phyloP scores from a whole-genome alignment of 805 yeast species.

The Komagataella kurtzmanii region DNA sequence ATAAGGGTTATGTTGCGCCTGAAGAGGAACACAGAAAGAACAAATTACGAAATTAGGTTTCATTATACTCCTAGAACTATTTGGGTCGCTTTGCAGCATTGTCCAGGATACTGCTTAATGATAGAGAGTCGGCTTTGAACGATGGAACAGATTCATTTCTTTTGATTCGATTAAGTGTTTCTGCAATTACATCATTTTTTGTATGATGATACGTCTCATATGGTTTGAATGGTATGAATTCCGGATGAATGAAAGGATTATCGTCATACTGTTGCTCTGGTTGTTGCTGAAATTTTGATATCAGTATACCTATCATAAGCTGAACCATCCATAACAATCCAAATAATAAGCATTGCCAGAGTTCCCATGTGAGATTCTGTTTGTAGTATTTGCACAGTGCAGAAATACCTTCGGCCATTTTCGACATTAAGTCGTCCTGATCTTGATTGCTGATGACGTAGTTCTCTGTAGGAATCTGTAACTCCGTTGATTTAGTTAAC shows the following conservation, averaged over 20 bases:
- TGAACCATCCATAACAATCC: background rate
- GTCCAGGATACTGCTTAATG: background rate
- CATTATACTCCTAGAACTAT: background rate
- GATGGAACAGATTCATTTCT: background rate
- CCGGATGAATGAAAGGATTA: background rate
- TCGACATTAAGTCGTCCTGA: background rate
- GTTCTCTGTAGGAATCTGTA: background rate
- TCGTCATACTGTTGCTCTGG: background rate
- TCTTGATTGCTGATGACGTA: background rate
- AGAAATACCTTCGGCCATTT: background rate
- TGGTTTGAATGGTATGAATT: background rate
- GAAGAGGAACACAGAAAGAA: conserved; percentile 39
- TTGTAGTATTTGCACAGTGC: background rate
- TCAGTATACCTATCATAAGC: background rate
- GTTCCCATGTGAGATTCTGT: background rate
- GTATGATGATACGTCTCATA: background rate
- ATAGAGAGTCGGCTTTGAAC: background rate
- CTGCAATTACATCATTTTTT: background rate
- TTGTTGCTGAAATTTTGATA: background rate
- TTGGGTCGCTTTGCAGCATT: background rate
- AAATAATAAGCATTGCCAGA: background rate
- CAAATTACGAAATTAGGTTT: conserved; percentile 13
- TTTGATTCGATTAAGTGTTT: background rate
- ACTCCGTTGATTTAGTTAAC: background rate
- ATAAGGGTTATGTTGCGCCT: conserved; percentile 77